Base-by-base conservation (phyloP, 139 green algal genomes). In the Eudorina sp. region DNA sequence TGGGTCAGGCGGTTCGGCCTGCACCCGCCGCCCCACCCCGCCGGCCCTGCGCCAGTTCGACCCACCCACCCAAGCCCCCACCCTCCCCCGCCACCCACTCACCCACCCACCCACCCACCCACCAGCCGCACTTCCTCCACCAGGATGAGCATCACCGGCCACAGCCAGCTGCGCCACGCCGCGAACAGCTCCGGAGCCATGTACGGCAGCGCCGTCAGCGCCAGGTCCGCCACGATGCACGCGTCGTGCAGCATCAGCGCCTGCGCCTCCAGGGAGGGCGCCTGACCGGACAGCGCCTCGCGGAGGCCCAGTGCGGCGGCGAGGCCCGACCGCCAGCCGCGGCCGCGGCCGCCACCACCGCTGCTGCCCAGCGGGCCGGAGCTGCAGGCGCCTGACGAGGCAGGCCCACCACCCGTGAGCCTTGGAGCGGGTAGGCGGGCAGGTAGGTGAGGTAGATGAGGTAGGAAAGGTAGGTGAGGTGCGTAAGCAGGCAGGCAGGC, bases 61-160 rank as follows among this genome's bases (percentile, higher is more conserved):
- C n/a, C n/a, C n/a, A n/a, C n/a, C n/a, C n/a, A n/a, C n/a, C n/a
- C n/a, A n/a, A n/a, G n/a, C n/a, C n/a, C n/a, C n/a, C n/a, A n/a
- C n/a, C n/a, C n/a, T n/a, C n/a, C n/a, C n/a, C n/a, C n/a, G n/a
- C 60, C 60, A 31, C 48, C 48, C 48, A 75, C 31, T 16, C 66
- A 13, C 27, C 27, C 66, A 43, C 66, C 31, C 45, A 36, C 8
- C 6, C 45, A 74, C 3, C 27, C 4, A 55, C 82, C 25, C 66
- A 88, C 82, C 82, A 88, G 82, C 13, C 82, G 64, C 13, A 53
- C 43, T 51, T 88, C 82, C 62, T 88, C 82, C 5, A 27, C 11
- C 9, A 13, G 34, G 4, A 88, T 40, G 0, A 88, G 82, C 82
- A 69, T 48, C 8, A 79, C n/a, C 3, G 46, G 46, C 82, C 82